Evolutionary conservation across 2,329 filamentous ascomycete species (phyloP).

Genomic region (Lecanoromycetidae sp.): DNA sequence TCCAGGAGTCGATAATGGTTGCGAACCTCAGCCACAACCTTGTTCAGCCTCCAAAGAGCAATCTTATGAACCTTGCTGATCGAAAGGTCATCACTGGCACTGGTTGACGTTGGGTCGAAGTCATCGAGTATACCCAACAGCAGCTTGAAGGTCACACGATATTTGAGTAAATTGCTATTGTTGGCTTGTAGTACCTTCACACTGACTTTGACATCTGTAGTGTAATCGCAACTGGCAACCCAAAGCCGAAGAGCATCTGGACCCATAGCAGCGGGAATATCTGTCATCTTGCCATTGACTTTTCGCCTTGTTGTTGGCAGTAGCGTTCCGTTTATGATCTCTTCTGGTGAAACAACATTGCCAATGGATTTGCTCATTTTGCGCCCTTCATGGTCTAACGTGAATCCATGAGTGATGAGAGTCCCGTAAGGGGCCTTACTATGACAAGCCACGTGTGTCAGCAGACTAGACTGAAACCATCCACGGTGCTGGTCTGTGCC

Average conservation of each 20-base stretch:
- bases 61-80: slow-evolving; percentile 56
- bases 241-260: slow-evolving; percentile 80
- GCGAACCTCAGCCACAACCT: slow-evolving; percentile 53
- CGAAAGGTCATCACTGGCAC: slow-evolving; percentile 35
- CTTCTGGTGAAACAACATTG: slow-evolving; percentile 66
- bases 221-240: slow-evolving; percentile 88
- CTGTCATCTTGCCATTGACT: slow-evolving; percentile 34
- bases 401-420: slow-evolving; percentile 92
- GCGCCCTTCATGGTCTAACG: slow-evolving; percentile 74
- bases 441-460: slow-evolving; percentile 63
- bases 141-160: slow-evolving; percentile 82
- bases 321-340: slow-evolving; percentile 77
- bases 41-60: slow-evolving; percentile 60
- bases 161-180: slow-evolving; percentile 69
- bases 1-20: slow-evolving; percentile 58
- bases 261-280: slow-evolving; percentile 60
- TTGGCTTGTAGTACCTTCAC: slow-evolving; percentile 63
- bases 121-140: slow-evolving; percentile 62
- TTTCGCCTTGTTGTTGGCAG: slow-evolving; percentile 57
- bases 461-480: slow-evolving; percentile 94
- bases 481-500: slow-evolving; percentile 92
- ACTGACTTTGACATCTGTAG: slow-evolving; percentile 72
- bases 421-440: slow-evolving; percentile 64
- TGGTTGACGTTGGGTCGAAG: slow-evolving; percentile 33
- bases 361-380: slow-evolving; percentile 99